phyloP scores from a whole-genome alignment of 2,329 filamentous ascomycete genomes.

The Colletotrichum kahawae region DNA sequence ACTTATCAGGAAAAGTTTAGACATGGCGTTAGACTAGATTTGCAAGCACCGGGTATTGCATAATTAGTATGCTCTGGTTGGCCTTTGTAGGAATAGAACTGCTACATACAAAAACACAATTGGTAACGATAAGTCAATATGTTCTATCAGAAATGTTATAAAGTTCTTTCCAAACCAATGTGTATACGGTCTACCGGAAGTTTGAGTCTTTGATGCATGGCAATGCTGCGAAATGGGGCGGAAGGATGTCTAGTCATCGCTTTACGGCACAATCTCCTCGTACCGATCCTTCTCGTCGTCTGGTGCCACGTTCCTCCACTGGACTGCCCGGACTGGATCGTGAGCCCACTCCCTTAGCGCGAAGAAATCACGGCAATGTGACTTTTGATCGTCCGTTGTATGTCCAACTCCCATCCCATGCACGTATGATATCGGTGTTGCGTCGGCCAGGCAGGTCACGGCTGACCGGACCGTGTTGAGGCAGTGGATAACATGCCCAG shows the following conservation, averaged over 20 bases:
- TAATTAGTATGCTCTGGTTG: neutral
- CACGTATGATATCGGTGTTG: slow-evolving; percentile 3
- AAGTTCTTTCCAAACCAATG: neutral
- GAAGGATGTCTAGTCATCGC: neutral
- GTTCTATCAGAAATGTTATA: fast-evolving
- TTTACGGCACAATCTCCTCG: neutral
- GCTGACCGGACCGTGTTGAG: slow-evolving; percentile 4
- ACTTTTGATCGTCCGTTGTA: slow-evolving; percentile 8
- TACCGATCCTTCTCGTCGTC: slow-evolving; percentile 11
- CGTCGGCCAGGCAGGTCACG: slow-evolving; percentile 3
- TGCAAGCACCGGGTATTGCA: neutral
- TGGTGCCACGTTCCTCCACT: slow-evolving; percentile 1
- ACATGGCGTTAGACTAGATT: neutral
- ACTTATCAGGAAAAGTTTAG: neutral
- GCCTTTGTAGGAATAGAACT: neutral
- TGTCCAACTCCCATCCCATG: slow-evolving; percentile 11
- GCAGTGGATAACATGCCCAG: slow-evolving; percentile 8
- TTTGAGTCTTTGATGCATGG: neutral
- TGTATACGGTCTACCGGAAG: neutral
- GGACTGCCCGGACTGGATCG: neutral
- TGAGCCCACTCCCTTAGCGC: slow-evolving; percentile 11
- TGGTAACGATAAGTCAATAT: neutral
- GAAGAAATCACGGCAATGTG: slow-evolving; percentile 8
- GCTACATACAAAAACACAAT: neutral
- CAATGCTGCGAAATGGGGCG: neutral